A percentile compares a stretch with the other conserved stretches of the same genome.
Conservation (phyloP, 495 filamentous ascomycete species). For the Penicillium arizonense region DNA sequence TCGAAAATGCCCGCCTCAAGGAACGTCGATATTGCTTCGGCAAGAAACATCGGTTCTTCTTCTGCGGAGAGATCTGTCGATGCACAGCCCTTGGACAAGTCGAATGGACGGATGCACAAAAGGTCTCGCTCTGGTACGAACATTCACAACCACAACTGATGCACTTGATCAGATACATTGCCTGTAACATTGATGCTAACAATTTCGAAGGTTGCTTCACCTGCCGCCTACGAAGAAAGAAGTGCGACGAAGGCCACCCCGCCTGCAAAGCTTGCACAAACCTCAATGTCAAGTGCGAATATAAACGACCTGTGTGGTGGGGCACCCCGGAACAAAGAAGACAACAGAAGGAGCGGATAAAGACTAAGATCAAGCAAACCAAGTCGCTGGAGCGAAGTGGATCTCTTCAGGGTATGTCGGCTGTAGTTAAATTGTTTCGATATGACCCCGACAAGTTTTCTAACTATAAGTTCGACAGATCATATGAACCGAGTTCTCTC, state of each 20-base stretch:
- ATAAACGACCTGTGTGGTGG: slow-evolving; percentile 97
- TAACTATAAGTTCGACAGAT: neutral
- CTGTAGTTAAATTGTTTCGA: neutral
- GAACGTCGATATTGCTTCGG: neutral
- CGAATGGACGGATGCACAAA: neutral
- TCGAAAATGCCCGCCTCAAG: slow-evolving; percentile 11
- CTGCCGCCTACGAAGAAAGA: slow-evolving; percentile 91
- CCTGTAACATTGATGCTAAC: slow-evolving; percentile 15
- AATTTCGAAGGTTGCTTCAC: slow-evolving; percentile 82
- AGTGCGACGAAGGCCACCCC: slow-evolving; percentile 92
- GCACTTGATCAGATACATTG: neutral
- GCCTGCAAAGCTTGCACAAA: slow-evolving; percentile 87
- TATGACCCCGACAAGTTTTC: neutral
- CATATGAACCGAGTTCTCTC: slow-evolving; percentile 5
- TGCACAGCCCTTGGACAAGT: neutral
- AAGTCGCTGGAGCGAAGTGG: slow-evolving; percentile 83
- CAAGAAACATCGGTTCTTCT: neutral
- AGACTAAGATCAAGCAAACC: slow-evolving; percentile 94
- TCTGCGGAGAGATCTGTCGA: neutral
- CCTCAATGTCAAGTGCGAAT: slow-evolving; percentile 84
- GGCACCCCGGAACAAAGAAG: slow-evolving; percentile 82
- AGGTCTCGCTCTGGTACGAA: slow-evolving; percentile 1
- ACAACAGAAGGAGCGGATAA: slow-evolving; percentile 89
- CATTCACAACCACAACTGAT: neutral
- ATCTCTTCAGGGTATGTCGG: slow-evolving; percentile 37